phyloP scores from a whole-genome alignment of 441 rosid genomes.

The Populus hybrid region DNA sequence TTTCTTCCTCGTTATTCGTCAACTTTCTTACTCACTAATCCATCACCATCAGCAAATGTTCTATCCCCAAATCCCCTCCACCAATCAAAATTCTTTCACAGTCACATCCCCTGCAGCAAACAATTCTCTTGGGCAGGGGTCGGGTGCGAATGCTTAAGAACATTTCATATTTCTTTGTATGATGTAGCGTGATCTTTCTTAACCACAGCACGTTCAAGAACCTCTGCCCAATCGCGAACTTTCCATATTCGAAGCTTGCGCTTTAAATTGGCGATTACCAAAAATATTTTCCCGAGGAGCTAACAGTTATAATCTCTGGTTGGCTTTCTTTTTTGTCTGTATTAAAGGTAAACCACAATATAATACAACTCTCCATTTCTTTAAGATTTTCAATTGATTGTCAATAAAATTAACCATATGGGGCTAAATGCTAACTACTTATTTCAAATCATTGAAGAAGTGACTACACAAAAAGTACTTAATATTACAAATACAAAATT shows the following conservation, averaged over 20 bases:
- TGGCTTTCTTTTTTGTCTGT: slow-evolving; percentile 70
- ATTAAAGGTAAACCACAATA: slow-evolving; percentile 17
- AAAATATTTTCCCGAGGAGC: slow-evolving; percentile 64
- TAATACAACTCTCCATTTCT: neutral
- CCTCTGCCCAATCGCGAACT: slow-evolving; percentile 57
- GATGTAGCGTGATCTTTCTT: slow-evolving; percentile 76
- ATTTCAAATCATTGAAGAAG: too few species aligned
- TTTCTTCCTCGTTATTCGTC: slow-evolving; percentile 51
- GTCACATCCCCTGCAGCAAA: slow-evolving; percentile 93
- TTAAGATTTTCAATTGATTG: neutral
- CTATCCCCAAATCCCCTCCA: slow-evolving; percentile 87
- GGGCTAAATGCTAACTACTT: neutral
- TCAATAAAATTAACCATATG: neutral
- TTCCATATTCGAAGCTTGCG: slow-evolving; percentile 67
- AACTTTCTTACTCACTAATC: slow-evolving; percentile 23
- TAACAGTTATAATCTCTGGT: slow-evolving; percentile 54
- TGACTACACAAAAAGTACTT: neutral
- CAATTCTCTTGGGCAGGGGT: slow-evolving; percentile 64
- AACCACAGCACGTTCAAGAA: slow-evolving; percentile 32
- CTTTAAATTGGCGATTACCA: slow-evolving; percentile 57
- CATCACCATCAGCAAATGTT: slow-evolving; percentile 34
- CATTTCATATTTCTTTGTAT: slow-evolving; percentile 64
- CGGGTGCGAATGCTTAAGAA: slow-evolving; percentile 85
- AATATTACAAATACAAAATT: neutral
- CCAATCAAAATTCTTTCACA: slow-evolving; percentile 82